Conservation (phyloP, 768 basidiomycete genomes). For the Phaeotremella fagi region DNA sequence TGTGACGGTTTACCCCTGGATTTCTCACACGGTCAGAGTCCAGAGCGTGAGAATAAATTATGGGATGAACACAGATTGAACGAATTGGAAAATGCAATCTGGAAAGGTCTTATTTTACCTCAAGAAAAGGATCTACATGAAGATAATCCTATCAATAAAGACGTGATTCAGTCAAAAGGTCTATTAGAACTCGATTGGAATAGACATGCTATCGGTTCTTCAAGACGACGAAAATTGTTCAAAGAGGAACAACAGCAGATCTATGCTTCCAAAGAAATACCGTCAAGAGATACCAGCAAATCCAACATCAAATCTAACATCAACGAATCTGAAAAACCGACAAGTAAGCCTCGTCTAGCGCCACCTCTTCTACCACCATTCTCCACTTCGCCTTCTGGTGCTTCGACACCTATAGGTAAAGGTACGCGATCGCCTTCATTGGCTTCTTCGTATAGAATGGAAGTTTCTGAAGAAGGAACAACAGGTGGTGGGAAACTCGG, state of each 20-base stretch:
- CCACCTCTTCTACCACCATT: background rate
- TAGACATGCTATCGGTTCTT: slow-evolving; percentile 9
- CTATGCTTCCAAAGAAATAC: no score
- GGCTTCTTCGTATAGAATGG: slow-evolving; percentile 7
- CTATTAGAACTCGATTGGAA: slow-evolving; percentile 30
- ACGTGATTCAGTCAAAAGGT: background rate
- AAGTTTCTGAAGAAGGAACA: background rate
- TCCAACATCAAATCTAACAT: background rate
- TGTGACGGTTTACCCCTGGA: slow-evolving; percentile 15
- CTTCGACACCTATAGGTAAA: slow-evolving; percentile 3
- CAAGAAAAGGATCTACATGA: background rate
- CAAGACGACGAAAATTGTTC: slow-evolving; percentile 12
- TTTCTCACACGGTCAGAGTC: background rate
- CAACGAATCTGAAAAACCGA: background rate
- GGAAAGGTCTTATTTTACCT: slow-evolving; percentile 14
- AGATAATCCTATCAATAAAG: background rate
- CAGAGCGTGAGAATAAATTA: slow-evolving; percentile 7
- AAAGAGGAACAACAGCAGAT: no score
- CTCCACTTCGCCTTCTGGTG: background rate
- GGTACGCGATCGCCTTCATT: slow-evolving; percentile 12
- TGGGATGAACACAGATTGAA: slow-evolving; percentile 18
- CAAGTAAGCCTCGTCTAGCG: background rate
- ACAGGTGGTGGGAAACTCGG: background rate
- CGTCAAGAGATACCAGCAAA: background rate
- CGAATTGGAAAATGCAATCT: slow-evolving; percentile 28